A percentile compares a stretch with the other conserved stretches of the same genome.
Evolutionary conservation across 306 rosid species (phyloP).

Genomic region (Crotalaria pallida): DNA sequence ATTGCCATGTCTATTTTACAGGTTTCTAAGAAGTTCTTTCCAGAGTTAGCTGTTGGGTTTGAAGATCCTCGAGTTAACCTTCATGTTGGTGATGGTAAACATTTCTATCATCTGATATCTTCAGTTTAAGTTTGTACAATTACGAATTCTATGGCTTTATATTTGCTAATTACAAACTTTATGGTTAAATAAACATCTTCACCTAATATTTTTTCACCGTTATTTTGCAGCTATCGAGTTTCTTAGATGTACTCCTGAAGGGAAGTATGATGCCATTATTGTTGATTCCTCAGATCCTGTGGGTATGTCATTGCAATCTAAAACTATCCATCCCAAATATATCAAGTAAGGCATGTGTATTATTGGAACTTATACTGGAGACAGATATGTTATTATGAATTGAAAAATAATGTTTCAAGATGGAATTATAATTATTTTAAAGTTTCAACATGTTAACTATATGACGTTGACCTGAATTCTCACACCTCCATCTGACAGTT

Average conservation of each 20-base stretch:
- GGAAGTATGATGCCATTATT: conserved; percentile 83
- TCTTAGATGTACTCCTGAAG: conserved; percentile 55
- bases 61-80: conserved; percentile 94
- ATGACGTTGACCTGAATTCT: neutral
- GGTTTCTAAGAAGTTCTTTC: conserved; percentile 84
- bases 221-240: conserved; percentile 71
- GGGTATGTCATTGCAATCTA: conserved; percentile 46
- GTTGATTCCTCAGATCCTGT: conserved; percentile 99
- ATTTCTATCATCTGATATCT: neutral
- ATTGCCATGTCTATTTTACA: conserved; percentile 24
- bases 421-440: neutral
- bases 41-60: conserved; percentile 84
- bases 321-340: neutral
- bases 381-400: neutral
- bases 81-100: conserved; percentile 81
- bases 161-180: neutral
- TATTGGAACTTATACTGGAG: neutral
- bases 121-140: conserved; percentile 3
- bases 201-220: neutral
- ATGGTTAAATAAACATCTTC: neutral
- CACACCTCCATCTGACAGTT: neutral
- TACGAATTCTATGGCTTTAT: neutral
- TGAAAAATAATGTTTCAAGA: conserved; percentile 5
- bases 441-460: neutral
- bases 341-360: neutral